A percentile compares a stretch with the other conserved stretches of the same genome.
phyloP scores from a whole-genome alignment of 106 monocot genomes.

The Allium sativum region DNA sequence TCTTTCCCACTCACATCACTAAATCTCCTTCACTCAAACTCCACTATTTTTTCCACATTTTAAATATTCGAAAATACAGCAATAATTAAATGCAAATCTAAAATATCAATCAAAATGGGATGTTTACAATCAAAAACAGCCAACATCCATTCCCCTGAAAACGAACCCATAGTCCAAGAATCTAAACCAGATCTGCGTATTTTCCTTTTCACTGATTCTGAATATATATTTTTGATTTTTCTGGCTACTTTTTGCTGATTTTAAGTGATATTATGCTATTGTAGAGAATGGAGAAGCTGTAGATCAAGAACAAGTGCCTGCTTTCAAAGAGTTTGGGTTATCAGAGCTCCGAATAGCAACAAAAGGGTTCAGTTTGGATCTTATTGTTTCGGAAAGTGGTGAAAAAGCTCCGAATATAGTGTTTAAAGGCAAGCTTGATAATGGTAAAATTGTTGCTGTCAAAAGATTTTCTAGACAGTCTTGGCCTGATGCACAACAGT shows the following conservation, averaged over 20 bases:
- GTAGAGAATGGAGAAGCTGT: slow-evolving; percentile 29
- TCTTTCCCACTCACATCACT: no score
- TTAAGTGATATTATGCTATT: not conserved
- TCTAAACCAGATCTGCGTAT: slow-evolving; percentile 47
- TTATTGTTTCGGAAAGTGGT: slow-evolving; percentile 95
- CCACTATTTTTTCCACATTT: no score
- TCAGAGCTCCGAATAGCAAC: slow-evolving; percentile 83
- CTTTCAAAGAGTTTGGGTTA: slow-evolving; percentile 71
- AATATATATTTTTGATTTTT: not conserved
- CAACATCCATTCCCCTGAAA: slow-evolving; percentile 60
- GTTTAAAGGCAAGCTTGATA: slow-evolving; percentile 54
- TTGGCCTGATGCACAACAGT: slow-evolving; percentile 99
- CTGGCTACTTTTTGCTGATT: not conserved
- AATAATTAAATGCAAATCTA: slow-evolving; percentile 19
- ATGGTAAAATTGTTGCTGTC: slow-evolving; percentile 60
- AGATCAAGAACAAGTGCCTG: slow-evolving; percentile 64
- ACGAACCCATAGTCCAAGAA: slow-evolving; percentile 20
- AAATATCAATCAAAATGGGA: slow-evolving; percentile 44
- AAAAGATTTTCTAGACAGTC: slow-evolving; percentile 89
- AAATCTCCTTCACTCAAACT: no score
- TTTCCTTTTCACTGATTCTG: no score
- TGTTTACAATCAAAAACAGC: slow-evolving; percentile 83
- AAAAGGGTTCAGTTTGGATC: slow-evolving; percentile 72
- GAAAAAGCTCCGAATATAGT: slow-evolving; percentile 71
- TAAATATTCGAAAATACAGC: no score